Conservation (phyloP, 805 yeast genomes). For the Starmerella kuoi region DNA sequence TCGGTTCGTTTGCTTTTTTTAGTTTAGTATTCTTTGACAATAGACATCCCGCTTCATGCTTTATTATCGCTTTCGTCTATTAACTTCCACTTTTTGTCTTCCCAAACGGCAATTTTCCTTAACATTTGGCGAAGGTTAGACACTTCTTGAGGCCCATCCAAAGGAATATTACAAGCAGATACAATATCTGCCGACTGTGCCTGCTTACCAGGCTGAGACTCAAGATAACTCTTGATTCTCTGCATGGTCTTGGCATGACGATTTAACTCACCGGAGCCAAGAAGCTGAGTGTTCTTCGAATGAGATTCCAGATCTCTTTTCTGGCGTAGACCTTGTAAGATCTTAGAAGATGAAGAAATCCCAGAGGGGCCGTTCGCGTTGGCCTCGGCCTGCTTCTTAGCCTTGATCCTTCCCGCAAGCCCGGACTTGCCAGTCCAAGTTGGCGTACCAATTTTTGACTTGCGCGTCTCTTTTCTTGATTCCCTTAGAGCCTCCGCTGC, state of each 20-base stretch:
- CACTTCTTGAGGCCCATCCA: conserved; percentile 43
- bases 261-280: conserved; percentile 6
- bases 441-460: conserved; percentile 58
- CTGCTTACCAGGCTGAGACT: conserved; percentile 29
- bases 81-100: conserved; percentile 11
- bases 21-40: too few species aligned
- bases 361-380: neutral
- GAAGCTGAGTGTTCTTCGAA: conserved; percentile 3
- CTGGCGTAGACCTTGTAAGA: conserved; percentile 38
- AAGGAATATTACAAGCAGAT: conserved; percentile 29
- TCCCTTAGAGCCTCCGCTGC: conserved; percentile 47
- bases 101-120: conserved; percentile 55
- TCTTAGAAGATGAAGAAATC: conserved; percentile 26
- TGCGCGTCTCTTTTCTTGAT: conserved; percentile 44
- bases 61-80: too few species aligned
- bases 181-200: conserved; percentile 43
- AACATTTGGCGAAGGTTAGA: conserved; percentile 56
- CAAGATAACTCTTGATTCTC: conserved; percentile 34
- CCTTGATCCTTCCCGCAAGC: conserved; percentile 46
- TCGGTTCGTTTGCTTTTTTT: too few species aligned
- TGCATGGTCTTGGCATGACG: conserved; percentile 25
- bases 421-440: conserved; percentile 97
- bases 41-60: too few species aligned
- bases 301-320: conserved; percentile 32
- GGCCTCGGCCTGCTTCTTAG: neutral